phyloP scores from a whole-genome alignment of 2,329 filamentous ascomycete genomes.

The Aspergillus phoenicis region DNA sequence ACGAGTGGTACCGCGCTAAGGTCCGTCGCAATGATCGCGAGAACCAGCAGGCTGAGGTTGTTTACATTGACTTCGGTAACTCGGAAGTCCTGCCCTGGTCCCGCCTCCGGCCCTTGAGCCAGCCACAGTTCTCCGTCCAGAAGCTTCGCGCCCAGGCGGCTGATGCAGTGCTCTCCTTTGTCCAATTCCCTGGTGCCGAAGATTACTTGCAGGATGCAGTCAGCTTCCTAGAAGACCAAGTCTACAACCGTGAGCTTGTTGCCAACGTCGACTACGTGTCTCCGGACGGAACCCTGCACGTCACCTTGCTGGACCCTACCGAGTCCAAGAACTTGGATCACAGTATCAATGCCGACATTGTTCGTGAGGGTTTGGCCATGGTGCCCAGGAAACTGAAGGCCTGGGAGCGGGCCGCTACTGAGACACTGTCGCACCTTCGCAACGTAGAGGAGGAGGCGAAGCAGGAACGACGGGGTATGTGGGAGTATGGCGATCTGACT shows the following conservation, averaged over 20 bases:
- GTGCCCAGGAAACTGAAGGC: conserved; percentile 87
- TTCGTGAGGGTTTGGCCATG: conserved; percentile 83
- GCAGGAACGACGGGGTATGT: conserved; percentile 79
- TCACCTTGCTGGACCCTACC: conserved; percentile 84
- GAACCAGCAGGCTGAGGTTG: conserved; percentile 82
- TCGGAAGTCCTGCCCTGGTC: conserved; percentile 85
- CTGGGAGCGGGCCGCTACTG: conserved; percentile 79
- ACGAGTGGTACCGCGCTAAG: conserved; percentile 91
- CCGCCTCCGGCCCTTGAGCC: conserved; percentile 75
- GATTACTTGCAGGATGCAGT: conserved; percentile 85
- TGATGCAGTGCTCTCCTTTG: conserved; percentile 83
- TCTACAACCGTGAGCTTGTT: conserved; percentile 75
- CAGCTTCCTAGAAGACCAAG: conserved; percentile 72
- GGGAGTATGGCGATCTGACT: conserved; percentile 97
- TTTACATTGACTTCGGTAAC: conserved; percentile 97
- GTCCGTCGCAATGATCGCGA: conserved; percentile 91
- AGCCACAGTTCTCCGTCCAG: conserved; percentile 75
- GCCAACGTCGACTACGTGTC: conserved; percentile 86
- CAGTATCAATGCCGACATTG: conserved; percentile 86
- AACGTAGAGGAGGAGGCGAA: conserved; percentile 78
- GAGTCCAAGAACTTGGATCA: conserved; percentile 65
- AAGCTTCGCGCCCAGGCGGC: conserved; percentile 85
- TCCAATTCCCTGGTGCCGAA: conserved; percentile 79
- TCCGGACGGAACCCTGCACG: conserved; percentile 78
- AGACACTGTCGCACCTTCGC: conserved; percentile 71